A percentile compares a stretch with the other conserved stretches of the same genome.
These are phyloP conservation scores for Rhododendron griersonianum DNA, from an alignment of 148 eudicot genomes.

Conservation along the genomic window DNA sequence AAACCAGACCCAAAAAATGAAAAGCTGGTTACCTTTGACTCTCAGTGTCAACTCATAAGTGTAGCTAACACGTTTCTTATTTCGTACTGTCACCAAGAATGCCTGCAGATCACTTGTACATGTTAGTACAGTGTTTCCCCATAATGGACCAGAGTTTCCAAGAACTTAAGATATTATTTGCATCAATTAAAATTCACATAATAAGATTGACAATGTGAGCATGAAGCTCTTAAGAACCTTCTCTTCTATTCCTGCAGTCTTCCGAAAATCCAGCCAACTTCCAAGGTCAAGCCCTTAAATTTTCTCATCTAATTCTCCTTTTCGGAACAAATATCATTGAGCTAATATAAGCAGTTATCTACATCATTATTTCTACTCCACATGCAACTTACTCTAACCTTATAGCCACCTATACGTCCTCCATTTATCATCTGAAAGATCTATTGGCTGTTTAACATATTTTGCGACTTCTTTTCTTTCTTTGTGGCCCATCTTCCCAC, in stretches of 20 bases:
- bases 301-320: neutral
- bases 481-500: neutral
- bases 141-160: neutral
- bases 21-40: constrained; percentile 58
- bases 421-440: neutral
- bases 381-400: neutral
- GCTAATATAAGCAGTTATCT: neutral
- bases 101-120: constrained; percentile 47
- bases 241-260: neutral
- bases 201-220: neutral
- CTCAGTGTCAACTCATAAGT: constrained; percentile 75
- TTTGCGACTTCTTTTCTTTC: neutral
- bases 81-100: constrained; percentile 80
- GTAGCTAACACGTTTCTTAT: constrained; percentile 95
- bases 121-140: neutral
- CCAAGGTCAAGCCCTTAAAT: neutral
- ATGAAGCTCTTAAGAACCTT: neutral
- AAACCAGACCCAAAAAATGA: neutral
- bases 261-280: neutral
- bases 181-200: neutral
- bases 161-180: neutral
- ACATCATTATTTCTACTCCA: neutral
- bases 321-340: neutral
- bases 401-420: neutral
- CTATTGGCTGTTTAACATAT: neutral